These are phyloP conservation scores for Emmonsiellopsis sp. DNA, from an alignment of 2,329 filamentous ascomycete genomes.

Conservation along the genomic window DNA sequence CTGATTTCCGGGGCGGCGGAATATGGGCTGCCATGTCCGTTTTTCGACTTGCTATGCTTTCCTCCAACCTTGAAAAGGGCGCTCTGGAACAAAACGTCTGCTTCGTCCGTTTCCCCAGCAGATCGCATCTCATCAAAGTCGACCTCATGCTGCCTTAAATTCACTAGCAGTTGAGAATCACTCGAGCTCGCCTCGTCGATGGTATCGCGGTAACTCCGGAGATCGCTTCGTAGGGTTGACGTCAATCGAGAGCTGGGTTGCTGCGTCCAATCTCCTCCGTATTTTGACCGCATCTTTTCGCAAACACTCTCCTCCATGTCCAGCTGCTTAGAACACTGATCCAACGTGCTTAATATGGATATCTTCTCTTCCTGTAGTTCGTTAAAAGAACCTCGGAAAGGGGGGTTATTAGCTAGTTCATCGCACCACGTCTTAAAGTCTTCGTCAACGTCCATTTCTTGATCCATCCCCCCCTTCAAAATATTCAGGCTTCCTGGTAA, in stretches of 20 bases:
- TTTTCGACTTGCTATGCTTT: conserved; percentile 47
- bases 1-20: conserved; percentile 56
- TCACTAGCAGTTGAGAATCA: conserved; percentile 72
- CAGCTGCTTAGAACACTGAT: conserved; percentile 74
- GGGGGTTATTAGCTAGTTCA: conserved; percentile 77
- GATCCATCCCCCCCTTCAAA: conserved; percentile 83
- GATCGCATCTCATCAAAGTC: conserved; percentile 94
- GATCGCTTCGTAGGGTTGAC: conserved; percentile 74
- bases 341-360: conserved; percentile 60
- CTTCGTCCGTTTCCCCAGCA: conserved; percentile 76
- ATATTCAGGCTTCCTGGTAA: conserved; percentile 83
- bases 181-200: conserved; percentile 82
- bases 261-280: conserved; percentile 91
- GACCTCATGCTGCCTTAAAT: conserved; percentile 72
- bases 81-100: conserved; percentile 79
- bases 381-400: conserved; percentile 70
- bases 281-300: conserved; percentile 98
- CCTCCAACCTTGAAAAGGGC: conserved; percentile 71
- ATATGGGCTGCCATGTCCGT: conserved; percentile 51
- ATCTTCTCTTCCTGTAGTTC: conserved; percentile 68
- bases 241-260: conserved; percentile 89
- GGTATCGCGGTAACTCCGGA: conserved; percentile 78
- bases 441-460: conserved; percentile 77
- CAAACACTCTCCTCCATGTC: conserved; percentile 97
- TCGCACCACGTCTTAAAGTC: conserved; percentile 93